A percentile compares a stretch with the other conserved stretches of the same genome.
Evolutionary conservation across 768 basidiomycete species (phyloP).

Genomic region (Psilocybe cubensis): DNA sequence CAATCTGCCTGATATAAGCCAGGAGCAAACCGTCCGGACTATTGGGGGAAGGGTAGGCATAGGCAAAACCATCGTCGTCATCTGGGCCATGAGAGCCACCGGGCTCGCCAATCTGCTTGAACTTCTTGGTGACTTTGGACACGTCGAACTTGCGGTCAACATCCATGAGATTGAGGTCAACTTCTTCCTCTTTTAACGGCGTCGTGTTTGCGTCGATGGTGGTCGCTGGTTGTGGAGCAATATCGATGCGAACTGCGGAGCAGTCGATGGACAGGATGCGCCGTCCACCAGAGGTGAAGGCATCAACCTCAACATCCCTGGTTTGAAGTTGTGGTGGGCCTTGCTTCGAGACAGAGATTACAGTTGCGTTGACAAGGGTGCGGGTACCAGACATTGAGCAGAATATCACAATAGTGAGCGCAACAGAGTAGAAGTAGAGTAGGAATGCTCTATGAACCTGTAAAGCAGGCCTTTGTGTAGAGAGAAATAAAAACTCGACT

Average conservation of each 20-base stretch:
- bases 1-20: conserved; percentile 6
- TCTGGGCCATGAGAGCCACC: background rate
- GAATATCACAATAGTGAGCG: background rate
- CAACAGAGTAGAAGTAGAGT: background rate
- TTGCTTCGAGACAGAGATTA: conserved; percentile 11
- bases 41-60: background rate
- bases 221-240: background rate
- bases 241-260: background rate
- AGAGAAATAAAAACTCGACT: background rate
- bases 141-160: conserved; percentile 10
- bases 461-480: background rate
- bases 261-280: conserved; percentile 13
- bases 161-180: conserved; percentile 10
- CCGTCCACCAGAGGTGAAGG: conserved; percentile 9
- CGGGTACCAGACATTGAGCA: background rate
- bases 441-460: background rate
- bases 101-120: conserved; percentile 5
- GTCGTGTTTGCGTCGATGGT: background rate
- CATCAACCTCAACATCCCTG: conserved; percentile 6
- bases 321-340: conserved; percentile 9
- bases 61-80: conserved; percentile 5
- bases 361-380: conserved; percentile 8
- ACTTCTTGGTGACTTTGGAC: conserved; percentile 8
- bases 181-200: conserved; percentile 8
- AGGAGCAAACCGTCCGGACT: conserved; percentile 9